A percentile compares a stretch with the other conserved stretches of the same genome.
Evolutionary conservation across 495 filamentous ascomycete species (phyloP).

Genomic region (Xylaria longipes): DNA sequence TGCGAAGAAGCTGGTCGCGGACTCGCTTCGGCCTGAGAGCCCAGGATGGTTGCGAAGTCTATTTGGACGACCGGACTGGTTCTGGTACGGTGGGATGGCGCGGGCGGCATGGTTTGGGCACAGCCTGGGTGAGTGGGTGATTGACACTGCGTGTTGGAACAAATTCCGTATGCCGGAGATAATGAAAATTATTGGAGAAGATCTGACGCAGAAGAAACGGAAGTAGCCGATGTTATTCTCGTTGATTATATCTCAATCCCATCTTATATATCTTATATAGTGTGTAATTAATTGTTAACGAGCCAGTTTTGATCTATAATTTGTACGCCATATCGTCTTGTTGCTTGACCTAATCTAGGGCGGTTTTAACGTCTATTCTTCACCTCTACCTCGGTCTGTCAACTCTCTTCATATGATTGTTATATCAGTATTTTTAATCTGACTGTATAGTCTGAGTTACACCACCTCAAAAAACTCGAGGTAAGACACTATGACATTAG

Average conservation of each 20-base stretch:
- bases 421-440: neutral
- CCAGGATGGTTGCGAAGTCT: slow-evolving; percentile 40
- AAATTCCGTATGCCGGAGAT: slow-evolving; percentile 48
- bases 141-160: slow-evolving; percentile 46
- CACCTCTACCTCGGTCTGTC: neutral
- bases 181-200: slow-evolving; percentile 40
- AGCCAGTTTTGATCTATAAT: neutral
- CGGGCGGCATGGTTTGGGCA: slow-evolving; percentile 42
- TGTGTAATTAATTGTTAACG: neutral
- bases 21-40: slow-evolving; percentile 44
- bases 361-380: neutral
- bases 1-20: slow-evolving; percentile 43
- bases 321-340: neutral
- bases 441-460: neutral
- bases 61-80: slow-evolving; percentile 55
- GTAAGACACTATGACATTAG: neutral
- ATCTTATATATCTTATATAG: neutral
- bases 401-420: neutral
- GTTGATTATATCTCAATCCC: neutral
- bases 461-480: neutral
- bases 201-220: slow-evolving; percentile 36
- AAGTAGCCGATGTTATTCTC: slow-evolving; percentile 22
- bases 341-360: neutral
- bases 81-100: slow-evolving; percentile 52
- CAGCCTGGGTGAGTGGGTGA: slow-evolving; percentile 49